Conservation (phyloP, 495 filamentous ascomycete genomes). For the Aspergillus cristatus region DNA sequence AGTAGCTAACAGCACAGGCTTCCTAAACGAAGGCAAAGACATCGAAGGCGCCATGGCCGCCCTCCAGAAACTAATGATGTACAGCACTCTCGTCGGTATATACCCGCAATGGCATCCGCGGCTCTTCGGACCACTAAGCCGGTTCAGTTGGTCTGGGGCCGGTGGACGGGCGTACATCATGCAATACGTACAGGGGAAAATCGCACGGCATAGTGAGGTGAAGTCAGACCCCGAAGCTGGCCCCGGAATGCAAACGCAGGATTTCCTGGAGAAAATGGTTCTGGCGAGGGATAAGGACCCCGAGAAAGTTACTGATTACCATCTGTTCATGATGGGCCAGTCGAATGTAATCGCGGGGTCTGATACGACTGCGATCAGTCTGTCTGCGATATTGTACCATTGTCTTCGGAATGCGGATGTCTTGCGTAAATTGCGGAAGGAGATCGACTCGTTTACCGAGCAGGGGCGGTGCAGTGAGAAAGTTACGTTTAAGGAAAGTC, state of each 20-base stretch:
- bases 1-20: constrained; percentile 23
- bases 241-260: constrained; percentile 30
- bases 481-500: constrained; percentile 39
- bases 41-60: constrained; percentile 54
- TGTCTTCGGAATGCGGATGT: constrained; percentile 31
- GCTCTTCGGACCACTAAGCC: constrained; percentile 30
- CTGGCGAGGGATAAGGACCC: constrained; percentile 48
- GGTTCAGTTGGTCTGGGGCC: constrained; percentile 31
- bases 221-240: constrained; percentile 11
- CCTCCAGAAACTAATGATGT: constrained; percentile 43
- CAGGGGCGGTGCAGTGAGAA: constrained; percentile 17
- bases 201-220: constrained; percentile 19
- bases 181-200: constrained; percentile 35
- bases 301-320: constrained; percentile 41
- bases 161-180: constrained; percentile 32
- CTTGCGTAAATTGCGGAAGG: constrained; percentile 30
- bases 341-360: constrained; percentile 47
- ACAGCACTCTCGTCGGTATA: constrained; percentile 45
- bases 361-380: constrained; percentile 46
- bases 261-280: constrained; percentile 47
- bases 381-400: constrained; percentile 42
- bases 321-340: constrained; percentile 39
- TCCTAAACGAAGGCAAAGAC: constrained; percentile 53
- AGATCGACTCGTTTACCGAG: constrained; percentile 31
- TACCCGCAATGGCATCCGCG: constrained; percentile 38